These are phyloP conservation scores for Apiospora aurea DNA, from an alignment of 2,329 filamentous ascomycete species.

Conservation along the genomic window DNA sequence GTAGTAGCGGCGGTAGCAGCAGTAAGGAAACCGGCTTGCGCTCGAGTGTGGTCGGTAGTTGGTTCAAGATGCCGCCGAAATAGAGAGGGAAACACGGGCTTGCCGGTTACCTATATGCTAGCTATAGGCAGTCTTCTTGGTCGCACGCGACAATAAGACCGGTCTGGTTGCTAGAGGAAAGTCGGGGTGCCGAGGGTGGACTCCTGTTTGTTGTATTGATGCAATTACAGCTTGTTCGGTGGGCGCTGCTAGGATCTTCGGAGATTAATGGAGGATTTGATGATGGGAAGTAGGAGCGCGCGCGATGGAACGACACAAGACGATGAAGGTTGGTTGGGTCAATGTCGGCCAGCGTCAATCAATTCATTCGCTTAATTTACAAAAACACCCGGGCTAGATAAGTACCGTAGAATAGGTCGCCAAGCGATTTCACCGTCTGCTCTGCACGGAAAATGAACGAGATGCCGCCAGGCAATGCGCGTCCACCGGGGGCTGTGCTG, in stretches of 20 bases:
- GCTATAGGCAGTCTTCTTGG: neutral
- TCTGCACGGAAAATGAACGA: slow-evolving; percentile 2
- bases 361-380: neutral
- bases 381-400: too few species aligned
- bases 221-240: slow-evolving; percentile 6
- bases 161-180: neutral
- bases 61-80: neutral
- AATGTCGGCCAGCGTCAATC: neutral
- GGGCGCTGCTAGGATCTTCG: neutral
- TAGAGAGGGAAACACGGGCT: neutral
- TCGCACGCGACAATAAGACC: slow-evolving; percentile 12
- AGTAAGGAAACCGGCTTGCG: neutral
- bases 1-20: slow-evolving; percentile 25
- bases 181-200: neutral
- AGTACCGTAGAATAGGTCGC: too few species aligned
- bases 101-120: neutral
- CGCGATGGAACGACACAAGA: neutral
- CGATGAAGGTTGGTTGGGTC: neutral
- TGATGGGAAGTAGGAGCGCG: too few species aligned
- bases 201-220: slow-evolving; percentile 3
- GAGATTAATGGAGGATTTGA: slow-evolving; percentile 16
- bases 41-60: neutral
- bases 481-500: slow-evolving; percentile 26
- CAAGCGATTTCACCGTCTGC: neutral
- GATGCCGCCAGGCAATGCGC: slow-evolving; percentile 13